Conservation (phyloP, 2,329 filamentous ascomycete genomes). For the Colletotrichum ledebouriae region DNA sequence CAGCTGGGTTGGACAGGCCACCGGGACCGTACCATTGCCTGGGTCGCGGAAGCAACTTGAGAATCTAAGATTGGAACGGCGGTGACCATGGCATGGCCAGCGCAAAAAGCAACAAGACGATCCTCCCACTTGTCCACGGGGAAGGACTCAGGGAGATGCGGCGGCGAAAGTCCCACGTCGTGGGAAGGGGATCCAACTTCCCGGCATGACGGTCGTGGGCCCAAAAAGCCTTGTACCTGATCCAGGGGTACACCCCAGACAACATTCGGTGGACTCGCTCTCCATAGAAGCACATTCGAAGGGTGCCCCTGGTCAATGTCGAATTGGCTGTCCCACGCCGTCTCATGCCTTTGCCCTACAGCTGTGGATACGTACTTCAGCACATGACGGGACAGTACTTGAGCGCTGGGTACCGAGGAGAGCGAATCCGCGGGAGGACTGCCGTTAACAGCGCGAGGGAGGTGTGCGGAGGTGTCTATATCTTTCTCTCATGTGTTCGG, state of each 20-base stretch:
- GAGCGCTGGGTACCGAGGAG: conserved; percentile 21
- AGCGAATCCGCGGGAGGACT: conserved; percentile 19
- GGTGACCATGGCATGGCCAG: conserved; percentile 44
- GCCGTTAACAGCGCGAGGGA: conserved; percentile 8
- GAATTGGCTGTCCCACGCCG: conserved; percentile 16
- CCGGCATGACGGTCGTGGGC: conserved; percentile 44
- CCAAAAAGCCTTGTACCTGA: conserved; percentile 41
- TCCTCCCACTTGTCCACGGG: conserved; percentile 43
- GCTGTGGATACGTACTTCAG: conserved; percentile 32
- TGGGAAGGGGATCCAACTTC: conserved; percentile 41
- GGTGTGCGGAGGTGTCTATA: conserved; percentile 1
- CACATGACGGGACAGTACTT: conserved; percentile 21
- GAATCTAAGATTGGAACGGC: conserved; percentile 45
- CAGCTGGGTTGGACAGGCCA: conserved; percentile 44
- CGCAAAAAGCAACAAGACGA: conserved; percentile 44
- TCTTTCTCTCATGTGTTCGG: neutral
- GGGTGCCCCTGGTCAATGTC: conserved; percentile 28
- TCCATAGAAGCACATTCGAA: conserved; percentile 32
- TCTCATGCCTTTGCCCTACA: conserved; percentile 27
- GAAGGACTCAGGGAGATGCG: conserved; percentile 42
- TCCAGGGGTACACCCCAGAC: conserved; percentile 40
- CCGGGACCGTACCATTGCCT: conserved; percentile 41
- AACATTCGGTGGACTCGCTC: conserved; percentile 31
- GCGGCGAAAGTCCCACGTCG: conserved; percentile 42
- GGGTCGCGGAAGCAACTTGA: conserved; percentile 42